phyloP scores from a whole-genome alignment of 2,329 filamentous ascomycete genomes.

The Stagonosporopsis cucurbitacearum region DNA sequence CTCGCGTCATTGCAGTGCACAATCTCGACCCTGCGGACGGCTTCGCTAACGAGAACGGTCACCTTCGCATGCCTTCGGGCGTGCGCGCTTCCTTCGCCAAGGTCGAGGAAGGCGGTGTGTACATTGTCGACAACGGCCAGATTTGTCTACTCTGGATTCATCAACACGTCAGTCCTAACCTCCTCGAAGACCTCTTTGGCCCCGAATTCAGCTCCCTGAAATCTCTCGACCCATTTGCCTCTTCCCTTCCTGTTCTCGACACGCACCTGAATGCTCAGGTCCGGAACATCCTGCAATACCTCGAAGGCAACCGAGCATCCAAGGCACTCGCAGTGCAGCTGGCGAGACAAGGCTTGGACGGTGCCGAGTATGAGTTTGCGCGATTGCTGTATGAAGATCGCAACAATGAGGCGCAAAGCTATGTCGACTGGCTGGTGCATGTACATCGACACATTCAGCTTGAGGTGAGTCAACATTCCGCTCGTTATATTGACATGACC shows the following conservation, averaged over 20 bases:
- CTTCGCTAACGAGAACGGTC: conserved; percentile 90
- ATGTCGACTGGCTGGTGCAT: conserved; percentile 98
- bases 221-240: conserved; percentile 79
- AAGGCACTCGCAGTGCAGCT: conserved; percentile 91
- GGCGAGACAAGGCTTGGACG: conserved; percentile 89
- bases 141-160: conserved; percentile 92
- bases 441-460: conserved; percentile 91
- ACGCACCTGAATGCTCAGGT: conserved; percentile 95
- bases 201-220: conserved; percentile 73
- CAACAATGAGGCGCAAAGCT: conserved; percentile 97
- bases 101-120: conserved; percentile 91
- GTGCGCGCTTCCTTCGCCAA: conserved; percentile 84
- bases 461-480: conserved; percentile 60
- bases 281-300: conserved; percentile 88
- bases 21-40: conserved; percentile 87
- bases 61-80: conserved; percentile 81
- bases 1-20: conserved; percentile 89
- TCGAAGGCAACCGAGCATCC: conserved; percentile 78
- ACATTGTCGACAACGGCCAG: conserved; percentile 95
- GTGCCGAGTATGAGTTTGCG: conserved; percentile 96
- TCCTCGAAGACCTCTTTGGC: conserved; percentile 90
- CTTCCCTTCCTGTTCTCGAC: conserved; percentile 80
- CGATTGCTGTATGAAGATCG: conserved; percentile 89
- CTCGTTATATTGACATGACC: conserved; percentile 2
- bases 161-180: conserved; percentile 86